phyloP scores from a whole-genome alignment of 225 moss, liverwort and hornwort genomes.

The Thuidium tamariscinum region DNA sequence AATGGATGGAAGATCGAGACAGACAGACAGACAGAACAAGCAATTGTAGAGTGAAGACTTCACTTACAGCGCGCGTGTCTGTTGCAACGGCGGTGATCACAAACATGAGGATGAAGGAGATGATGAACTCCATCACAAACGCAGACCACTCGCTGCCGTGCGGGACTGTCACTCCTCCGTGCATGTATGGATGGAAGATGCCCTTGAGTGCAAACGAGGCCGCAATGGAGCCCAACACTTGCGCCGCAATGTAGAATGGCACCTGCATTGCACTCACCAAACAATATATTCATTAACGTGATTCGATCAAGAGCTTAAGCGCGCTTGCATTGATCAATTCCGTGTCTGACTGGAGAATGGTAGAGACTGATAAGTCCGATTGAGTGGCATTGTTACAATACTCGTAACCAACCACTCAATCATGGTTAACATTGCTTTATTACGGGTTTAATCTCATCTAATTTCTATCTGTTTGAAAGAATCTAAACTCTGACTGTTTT shows the following conservation, averaged over 20 bases:
- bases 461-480: not conserved
- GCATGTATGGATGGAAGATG: constrained; percentile 15
- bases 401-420: not conserved
- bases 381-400: not conserved
- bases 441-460: no score
- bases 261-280: constrained; percentile 2
- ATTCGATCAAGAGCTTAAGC: no score
- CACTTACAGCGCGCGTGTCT: constrained; percentile 30
- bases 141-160: constrained; percentile 12
- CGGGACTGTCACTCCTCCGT: constrained; percentile 20
- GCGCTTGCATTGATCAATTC: not conserved
- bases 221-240: constrained; percentile 28
- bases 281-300: not conserved
- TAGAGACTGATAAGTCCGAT: no score
- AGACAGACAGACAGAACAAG: no score
- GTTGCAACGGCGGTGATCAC: constrained; percentile 39
- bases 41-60: not conserved
- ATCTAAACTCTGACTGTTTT: no score
- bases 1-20: not conserved
- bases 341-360: not conserved
- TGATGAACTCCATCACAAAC: constrained; percentile 31
- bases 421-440: not conserved
- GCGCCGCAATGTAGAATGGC: constrained; percentile 33
- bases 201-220: constrained; percentile 23
- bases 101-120: constrained; percentile 47